Evolutionary conservation across 2,329 filamentous ascomycete genomes (phyloP), one percentile per base, ranked within the genome.

Genomic region (Ascochyta fabae): DNA sequence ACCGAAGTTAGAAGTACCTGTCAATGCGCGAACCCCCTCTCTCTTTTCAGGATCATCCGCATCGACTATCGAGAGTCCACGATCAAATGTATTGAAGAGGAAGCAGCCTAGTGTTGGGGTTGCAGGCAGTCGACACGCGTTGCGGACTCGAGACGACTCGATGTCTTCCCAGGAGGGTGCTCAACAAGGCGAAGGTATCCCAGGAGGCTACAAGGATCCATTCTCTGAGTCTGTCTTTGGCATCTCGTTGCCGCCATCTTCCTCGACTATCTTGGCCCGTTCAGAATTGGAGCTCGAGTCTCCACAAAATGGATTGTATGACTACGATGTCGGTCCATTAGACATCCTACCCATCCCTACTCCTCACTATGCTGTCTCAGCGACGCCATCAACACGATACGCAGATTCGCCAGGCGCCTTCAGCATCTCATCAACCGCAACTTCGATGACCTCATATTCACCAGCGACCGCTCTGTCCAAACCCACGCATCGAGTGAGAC

Each of bases 371-470:
- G 83, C 81, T 3, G 81, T 87, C 48, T 91, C 89, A 58, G 85
- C 81, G 23, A 92, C 88, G 55, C 88, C 89, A 34, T 92, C 89
- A 4, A 92, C 90, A 1, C 81, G 87, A 58, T 92, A 89, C 66
- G 91, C 88, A 1, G 89, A 86, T 52, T 92, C 90, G 1, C 86
- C 88, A 10, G 85, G 88, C 2, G 78, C 86, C 5, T 92, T 91
- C 74, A 92, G 89, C 69, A 83, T 89, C 59, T 88, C 90, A 56
- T 92, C 89, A 0, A 92, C 90, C 3, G 90, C 90, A 6, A 92
- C 89, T 4, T 92, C 90, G 9, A 87, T 90, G 60, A 89, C 87
- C 7, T 92, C 90, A 1, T 88, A 89, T 65, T 92, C 89, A 15
- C 88, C 90, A 3, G 83, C 85, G 3, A 73, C 88, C 4, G 75